phyloP scores from a whole-genome alignment of 2,329 filamentous ascomycete genomes.

The Thielaviopsis musarum region DNA sequence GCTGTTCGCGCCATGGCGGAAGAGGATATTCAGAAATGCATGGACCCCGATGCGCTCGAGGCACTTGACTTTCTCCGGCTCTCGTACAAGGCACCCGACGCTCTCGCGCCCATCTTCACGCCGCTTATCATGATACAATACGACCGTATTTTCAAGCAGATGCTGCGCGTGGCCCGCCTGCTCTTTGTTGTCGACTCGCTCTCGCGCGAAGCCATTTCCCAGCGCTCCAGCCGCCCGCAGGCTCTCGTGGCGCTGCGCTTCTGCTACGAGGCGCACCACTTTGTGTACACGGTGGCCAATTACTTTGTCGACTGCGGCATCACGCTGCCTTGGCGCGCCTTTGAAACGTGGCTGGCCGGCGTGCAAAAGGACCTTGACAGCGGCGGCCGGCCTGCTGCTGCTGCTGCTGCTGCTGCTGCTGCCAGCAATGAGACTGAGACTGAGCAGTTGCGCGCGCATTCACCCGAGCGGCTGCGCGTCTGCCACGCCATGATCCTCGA shows the following conservation, averaged over 20 bases:
- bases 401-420: too few relatives aligned
- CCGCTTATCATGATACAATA: slow-evolving; percentile 57
- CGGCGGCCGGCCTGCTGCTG: slow-evolving; percentile 16
- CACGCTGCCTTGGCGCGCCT: slow-evolving; percentile 51
- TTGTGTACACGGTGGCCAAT: slow-evolving; percentile 52
- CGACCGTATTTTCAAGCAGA: slow-evolving; percentile 65
- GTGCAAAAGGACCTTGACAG: slow-evolving; percentile 40
- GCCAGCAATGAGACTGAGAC: slow-evolving; percentile 19
- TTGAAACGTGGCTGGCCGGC: slow-evolving; percentile 46
- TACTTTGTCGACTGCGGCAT: slow-evolving; percentile 75
- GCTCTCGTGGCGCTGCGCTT: slow-evolving; percentile 33
- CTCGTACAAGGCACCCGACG: slow-evolving; percentile 61
- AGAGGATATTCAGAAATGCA: slow-evolving; percentile 65
- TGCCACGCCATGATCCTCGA: slow-evolving; percentile 61
- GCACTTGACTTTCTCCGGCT: slow-evolving; percentile 87
- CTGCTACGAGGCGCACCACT: slow-evolving; percentile 61
- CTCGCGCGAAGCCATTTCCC: slow-evolving; percentile 36
- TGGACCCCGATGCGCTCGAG: slow-evolving; percentile 66
- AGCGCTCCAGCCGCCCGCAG: slow-evolving; percentile 20
- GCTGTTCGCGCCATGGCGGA: slow-evolving; percentile 64
- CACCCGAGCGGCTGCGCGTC: slow-evolving; percentile 49
- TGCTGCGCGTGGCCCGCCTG: slow-evolving; percentile 65
- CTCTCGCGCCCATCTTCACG: slow-evolving; percentile 60
- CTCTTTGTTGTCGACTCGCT: slow-evolving; percentile 55
- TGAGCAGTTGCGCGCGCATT: slow-evolving; percentile 31